Base-by-base conservation (phyloP, 2,329 filamentous ascomycete species). In the Zalaria sp. region DNA sequence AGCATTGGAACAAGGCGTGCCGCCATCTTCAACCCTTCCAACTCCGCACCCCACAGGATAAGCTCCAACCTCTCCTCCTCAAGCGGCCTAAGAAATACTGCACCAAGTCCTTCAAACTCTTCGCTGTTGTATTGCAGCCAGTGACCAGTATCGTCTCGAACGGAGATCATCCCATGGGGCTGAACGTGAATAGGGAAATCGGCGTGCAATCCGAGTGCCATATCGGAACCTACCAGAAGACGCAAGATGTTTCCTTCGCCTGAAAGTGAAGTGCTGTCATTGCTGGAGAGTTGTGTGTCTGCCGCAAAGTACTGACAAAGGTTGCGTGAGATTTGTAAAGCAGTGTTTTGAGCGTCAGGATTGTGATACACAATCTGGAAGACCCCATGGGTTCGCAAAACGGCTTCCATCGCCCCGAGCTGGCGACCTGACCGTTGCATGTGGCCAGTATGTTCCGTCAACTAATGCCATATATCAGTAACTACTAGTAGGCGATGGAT, bases 251-350 rank as follows among this genome's bases (percentile, higher is more conserved):
- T 76, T 10, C 69, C 68, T 25, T 42, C 40, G 3, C 45, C 34
- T 5, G 43, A 25, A 5, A 49, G 43, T 18, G 18, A 18, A n/a
- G 40, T 35, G 5, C 44, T 43, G 39, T 53, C 51, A 42, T 49
- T 38, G 8, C 51, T 42, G 5, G 56, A 40, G 38, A 75, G 64
- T 5, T 58, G 48, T 2, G 67, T 59, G 48, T 76, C 72, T 11
- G 72, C 72, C 39, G 59, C 64, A 53, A 72, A 74, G 50, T 77
- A 77, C 50, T 77, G 73, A 45, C 69, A 63, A 3, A 77, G 57
- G 48, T 76, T 77, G 28, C 71, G 67, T 26, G 72, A 71, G 34
- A 74, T 63, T 47, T 77, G 72, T 4, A 75, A 50, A 1, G 72
- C 71, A 35, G 69, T 49, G 9, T 57, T 45, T n/a, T 49, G 34